Evolutionary conservation across 2,329 filamentous ascomycete genomes (phyloP).

Genomic region (Rutstroemia sydowiana): DNA sequence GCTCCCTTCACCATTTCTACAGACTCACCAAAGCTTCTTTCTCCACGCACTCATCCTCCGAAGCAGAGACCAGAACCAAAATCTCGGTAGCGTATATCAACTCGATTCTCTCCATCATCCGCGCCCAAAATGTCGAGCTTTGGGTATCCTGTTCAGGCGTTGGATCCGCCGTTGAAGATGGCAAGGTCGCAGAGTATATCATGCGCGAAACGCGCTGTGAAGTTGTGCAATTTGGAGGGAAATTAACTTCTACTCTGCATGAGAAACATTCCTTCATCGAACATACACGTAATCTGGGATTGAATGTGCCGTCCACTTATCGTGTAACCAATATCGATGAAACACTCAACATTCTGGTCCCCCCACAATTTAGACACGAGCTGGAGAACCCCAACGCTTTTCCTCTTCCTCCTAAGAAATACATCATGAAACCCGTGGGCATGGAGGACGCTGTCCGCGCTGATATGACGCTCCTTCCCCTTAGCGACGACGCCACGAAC

Average conservation of each 20-base stretch:
- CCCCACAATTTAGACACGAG: conserved; percentile 38
- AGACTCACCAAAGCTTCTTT: conserved; percentile 24
- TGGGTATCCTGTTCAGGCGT: conserved; percentile 56
- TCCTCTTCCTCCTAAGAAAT: neutral
- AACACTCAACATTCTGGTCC: conserved; percentile 33
- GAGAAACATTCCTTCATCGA: conserved; percentile 60
- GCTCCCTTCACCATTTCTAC: conserved; percentile 48
- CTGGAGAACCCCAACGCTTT: too few species aligned
- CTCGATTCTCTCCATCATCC: conserved; percentile 50
- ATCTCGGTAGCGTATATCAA: conserved; percentile 40
- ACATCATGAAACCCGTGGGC: conserved; percentile 6
- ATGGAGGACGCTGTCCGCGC: conserved; percentile 43
- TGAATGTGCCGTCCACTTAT: conserved; percentile 46
- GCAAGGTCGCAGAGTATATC: conserved; percentile 52
- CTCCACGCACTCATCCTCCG: conserved; percentile 27
- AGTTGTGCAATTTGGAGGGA: conserved; percentile 55
- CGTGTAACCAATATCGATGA: conserved; percentile 46
- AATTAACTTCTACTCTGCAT: conserved; percentile 45
- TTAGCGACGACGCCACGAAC: too few species aligned
- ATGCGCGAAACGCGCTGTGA: conserved; percentile 50
- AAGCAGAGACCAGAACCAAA: conserved; percentile 16
- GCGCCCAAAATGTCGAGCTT: conserved; percentile 54
- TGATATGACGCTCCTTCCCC: conserved; percentile 59
- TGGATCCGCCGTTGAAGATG: conserved; percentile 52
- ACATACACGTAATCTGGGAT: conserved; percentile 44